Evolutionary conservation across 2,329 filamentous ascomycete species (phyloP).

Genomic region (Thermomyces lanuginosus): DNA sequence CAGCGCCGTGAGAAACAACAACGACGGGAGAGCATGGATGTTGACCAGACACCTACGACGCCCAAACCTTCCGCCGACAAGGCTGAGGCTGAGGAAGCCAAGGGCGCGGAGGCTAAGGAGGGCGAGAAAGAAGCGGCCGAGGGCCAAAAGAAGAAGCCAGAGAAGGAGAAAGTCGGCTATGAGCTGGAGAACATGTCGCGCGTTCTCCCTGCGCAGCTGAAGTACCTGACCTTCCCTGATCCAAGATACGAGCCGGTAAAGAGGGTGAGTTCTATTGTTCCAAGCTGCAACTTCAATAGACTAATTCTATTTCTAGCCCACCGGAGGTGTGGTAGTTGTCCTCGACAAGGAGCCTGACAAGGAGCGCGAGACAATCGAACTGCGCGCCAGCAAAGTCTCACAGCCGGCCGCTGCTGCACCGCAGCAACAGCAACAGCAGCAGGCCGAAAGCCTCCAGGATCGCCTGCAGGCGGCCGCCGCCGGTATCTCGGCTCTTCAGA

Average conservation of each 20-base stretch:
- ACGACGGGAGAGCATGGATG: conserved; percentile 84
- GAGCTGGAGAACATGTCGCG: conserved; percentile 95
- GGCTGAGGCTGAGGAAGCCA: conserved; percentile 72
- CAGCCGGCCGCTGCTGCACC: conserved; percentile 29
- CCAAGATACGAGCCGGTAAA: conserved; percentile 87
- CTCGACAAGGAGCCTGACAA: conserved; percentile 67
- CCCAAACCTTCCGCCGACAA: conserved; percentile 46
- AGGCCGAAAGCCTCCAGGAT: conserved; percentile 21
- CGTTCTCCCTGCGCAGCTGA: conserved; percentile 80
- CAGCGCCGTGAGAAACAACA: conserved; percentile 87
- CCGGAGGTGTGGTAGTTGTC: conserved; percentile 83
- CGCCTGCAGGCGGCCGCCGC: conserved; percentile 27
- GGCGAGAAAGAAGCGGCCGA: conserved; percentile 42
- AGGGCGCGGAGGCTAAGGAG: conserved; percentile 40
- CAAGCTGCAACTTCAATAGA: conserved; percentile 4
- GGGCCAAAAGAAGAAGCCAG: conserved; percentile 68
- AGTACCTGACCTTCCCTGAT: conserved; percentile 84
- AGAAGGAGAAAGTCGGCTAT: conserved; percentile 94
- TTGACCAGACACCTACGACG: conserved; percentile 63
- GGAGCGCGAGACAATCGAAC: conserved; percentile 65
- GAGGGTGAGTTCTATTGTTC: conserved; percentile 46
- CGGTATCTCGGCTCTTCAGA: conserved; percentile 17
- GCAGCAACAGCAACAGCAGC: conserved; percentile 23
- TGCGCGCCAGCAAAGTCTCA: conserved; percentile 66
- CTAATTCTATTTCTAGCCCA: conserved; percentile 49